phyloP scores from a whole-genome alignment of 495 filamentous ascomycete genomes.

The Penicillium waksmanii region DNA sequence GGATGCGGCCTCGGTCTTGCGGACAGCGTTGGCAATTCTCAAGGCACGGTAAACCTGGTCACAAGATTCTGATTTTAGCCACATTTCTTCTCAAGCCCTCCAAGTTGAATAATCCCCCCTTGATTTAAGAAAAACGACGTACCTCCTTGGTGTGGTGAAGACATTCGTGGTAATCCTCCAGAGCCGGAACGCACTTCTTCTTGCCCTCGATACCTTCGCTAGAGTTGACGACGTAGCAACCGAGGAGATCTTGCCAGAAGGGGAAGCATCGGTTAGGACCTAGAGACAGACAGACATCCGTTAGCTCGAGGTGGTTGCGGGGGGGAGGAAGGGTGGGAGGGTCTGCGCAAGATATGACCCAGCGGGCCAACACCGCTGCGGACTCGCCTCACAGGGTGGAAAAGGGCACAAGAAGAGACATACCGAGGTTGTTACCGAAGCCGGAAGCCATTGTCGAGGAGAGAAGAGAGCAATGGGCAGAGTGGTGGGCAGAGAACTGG shows the following conservation, averaged over 20 bases:
- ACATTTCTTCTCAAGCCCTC: constrained; percentile 10
- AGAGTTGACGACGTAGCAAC: constrained; percentile 87
- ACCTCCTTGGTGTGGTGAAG: constrained; percentile 99
- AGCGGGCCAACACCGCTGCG: constrained; percentile 16
- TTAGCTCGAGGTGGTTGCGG: constrained; percentile 34
- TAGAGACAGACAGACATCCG: constrained; percentile 40
- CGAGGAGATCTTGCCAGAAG: constrained; percentile 95
- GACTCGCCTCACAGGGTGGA: constrained; percentile 7
- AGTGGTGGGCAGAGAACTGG: constrained; percentile 29
- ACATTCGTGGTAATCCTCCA: constrained; percentile 99
- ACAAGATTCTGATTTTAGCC: constrained; percentile 1
- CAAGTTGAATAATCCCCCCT: not conserved
- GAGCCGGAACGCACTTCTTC: constrained; percentile 83
- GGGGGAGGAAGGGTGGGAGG: constrained; percentile 23
- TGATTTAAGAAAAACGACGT: constrained; percentile 30
- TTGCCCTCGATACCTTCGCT: constrained; percentile 75
- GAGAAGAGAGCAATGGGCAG: constrained; percentile 27
- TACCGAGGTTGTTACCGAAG: constrained; percentile 80
- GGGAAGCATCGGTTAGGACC: constrained; percentile 92
- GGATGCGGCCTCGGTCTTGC: constrained; percentile 74
- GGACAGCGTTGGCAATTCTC: constrained; percentile 83
- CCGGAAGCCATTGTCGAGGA: constrained; percentile 73
- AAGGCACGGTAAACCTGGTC: constrained; percentile 73
- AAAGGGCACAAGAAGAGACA: constrained; percentile 33
- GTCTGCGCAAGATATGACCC: constrained; percentile 26